Conservation (phyloP, 1,139 yeast genomes). For the Pichia sp. region DNA sequence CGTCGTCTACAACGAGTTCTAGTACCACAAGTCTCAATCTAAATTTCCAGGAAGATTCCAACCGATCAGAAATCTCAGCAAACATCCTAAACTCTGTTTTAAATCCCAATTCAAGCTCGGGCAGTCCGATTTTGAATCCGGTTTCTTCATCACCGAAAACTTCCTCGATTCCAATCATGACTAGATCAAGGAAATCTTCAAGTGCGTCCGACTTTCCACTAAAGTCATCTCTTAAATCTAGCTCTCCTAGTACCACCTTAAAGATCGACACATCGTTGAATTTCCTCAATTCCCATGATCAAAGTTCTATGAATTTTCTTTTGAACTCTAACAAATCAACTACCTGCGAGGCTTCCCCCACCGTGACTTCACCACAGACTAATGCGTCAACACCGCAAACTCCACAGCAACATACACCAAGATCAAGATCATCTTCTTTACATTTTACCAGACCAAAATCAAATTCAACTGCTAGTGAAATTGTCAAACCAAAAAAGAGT, state of each 20-base stretch:
- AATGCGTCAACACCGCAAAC: not conserved
- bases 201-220: constrained; percentile 3
- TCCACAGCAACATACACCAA: not conserved
- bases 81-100: constrained; percentile 7
- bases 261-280: constrained; percentile 5
- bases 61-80: not conserved
- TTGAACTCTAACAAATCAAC: not conserved
- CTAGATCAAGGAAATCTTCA: not conserved
- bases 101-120: not conserved
- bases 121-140: no score
- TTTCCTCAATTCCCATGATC: not conserved
- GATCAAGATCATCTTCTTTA: constrained; percentile 15
- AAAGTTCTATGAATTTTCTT: no score
- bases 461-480: constrained; percentile 4
- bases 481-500: constrained; percentile 24
- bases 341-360: no score
- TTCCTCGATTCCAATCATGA: constrained; percentile 1
- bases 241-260: constrained; percentile 1
- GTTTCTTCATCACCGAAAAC: no score
- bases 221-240: constrained; percentile 15
- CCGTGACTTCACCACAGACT: no score
- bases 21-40: not conserved
- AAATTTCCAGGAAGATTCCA: not conserved
- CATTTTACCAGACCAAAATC: constrained; percentile 9
- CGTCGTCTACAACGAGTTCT: not conserved